Conservation (phyloP, 2,329 filamentous ascomycete species). For the Eurotiales sp. region DNA sequence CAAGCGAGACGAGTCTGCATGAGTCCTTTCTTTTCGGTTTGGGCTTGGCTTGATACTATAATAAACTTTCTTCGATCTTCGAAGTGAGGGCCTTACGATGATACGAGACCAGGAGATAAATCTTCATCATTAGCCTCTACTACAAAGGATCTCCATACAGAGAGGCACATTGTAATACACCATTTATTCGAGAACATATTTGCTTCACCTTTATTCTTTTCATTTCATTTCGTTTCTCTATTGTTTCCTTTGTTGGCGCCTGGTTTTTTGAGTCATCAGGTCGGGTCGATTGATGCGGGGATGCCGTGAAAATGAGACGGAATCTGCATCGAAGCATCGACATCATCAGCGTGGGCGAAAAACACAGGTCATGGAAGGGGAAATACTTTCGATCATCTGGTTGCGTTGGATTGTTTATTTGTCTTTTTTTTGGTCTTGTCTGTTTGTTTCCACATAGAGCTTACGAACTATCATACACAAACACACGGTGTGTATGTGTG, state of each 20-base stretch:
- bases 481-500: no score
- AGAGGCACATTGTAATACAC: constrained; percentile 14
- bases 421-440: constrained; percentile 11
- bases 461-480: constrained; percentile 10
- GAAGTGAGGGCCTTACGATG: constrained; percentile 27
- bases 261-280: constrained; percentile 13
- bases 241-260: constrained; percentile 15
- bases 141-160: not conserved
- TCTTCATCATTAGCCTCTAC: constrained; percentile 13
- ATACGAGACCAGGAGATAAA: constrained; percentile 40
- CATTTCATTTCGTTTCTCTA: not conserved
- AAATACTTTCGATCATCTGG: not conserved
- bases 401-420: not conserved
- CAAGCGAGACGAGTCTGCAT: constrained; percentile 65
- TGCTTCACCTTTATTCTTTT: constrained; percentile 8
- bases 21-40: constrained; percentile 22
- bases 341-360: not conserved
- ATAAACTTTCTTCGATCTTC: not conserved
- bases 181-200: constrained; percentile 15
- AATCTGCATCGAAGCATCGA: not conserved
- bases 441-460: constrained; percentile 6
- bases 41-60: not conserved
- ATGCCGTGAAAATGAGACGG: not conserved
- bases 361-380: not conserved
- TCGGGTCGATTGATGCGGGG: not conserved